Evolutionary conservation across 1,139 yeast genomes (phyloP).

Genomic region (Hyphopichia burtonii): DNA sequence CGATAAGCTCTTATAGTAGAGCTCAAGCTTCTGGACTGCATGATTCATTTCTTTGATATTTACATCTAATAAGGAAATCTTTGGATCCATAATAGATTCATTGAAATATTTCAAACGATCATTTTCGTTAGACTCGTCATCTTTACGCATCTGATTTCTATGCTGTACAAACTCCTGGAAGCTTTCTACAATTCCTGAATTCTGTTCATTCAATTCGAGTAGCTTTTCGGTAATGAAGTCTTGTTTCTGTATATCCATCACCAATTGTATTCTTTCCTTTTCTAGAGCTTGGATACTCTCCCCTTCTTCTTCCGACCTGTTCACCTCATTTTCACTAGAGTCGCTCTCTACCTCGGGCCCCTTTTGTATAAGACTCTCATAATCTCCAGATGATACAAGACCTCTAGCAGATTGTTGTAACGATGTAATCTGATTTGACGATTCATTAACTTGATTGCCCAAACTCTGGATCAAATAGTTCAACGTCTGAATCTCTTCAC

Average conservation of each 20-base stretch:
- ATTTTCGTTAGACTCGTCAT: conserved; percentile 10
- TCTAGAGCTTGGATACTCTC: conserved; percentile 24
- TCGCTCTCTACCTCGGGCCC: too few species aligned
- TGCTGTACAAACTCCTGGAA: conserved; percentile 38
- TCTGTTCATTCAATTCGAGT: conserved; percentile 34
- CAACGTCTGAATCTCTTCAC: conserved; percentile 23
- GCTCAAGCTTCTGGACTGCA: conserved; percentile 9
- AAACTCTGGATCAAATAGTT: conserved; percentile 20
- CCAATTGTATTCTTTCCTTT: conserved; percentile 31
- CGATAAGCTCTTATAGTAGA: conserved; percentile 7
- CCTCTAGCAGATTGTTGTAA: conserved; percentile 21
- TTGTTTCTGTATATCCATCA: conserved; percentile 46
- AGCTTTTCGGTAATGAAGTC: conserved; percentile 36
- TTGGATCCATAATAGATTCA: conserved; percentile 12
- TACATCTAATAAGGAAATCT: conserved; percentile 13
- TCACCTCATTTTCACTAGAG: too few species aligned
- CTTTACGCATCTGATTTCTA: conserved; percentile 15
- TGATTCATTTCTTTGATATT: conserved; percentile 9
- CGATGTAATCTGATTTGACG: conserved; percentile 17
- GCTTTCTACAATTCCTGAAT: conserved; percentile 38
- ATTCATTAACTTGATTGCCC: conserved; percentile 19
- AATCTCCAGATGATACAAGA: conserved; percentile 20
- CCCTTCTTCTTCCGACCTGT: conserved; percentile 7
- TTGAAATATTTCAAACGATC: conserved; percentile 14
- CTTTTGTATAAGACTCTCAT: conserved; percentile 4